Conservation (phyloP, 768 basidiomycete genomes). For the Mycena capillaripes region DNA sequence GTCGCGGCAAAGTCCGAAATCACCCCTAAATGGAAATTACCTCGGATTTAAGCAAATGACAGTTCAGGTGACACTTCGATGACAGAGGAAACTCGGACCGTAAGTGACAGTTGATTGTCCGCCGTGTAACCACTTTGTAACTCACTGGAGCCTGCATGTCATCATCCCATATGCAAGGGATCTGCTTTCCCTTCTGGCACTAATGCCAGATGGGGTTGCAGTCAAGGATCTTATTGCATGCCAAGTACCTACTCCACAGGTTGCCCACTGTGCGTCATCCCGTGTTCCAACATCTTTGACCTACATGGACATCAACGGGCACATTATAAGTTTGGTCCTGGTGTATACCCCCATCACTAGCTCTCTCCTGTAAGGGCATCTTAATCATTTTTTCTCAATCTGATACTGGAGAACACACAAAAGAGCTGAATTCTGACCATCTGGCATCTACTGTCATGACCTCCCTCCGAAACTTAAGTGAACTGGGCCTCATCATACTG, state of each 20-base stretch:
- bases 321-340: neutral
- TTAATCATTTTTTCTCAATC: neutral
- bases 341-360: neutral
- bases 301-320: neutral
- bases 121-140: too few species aligned
- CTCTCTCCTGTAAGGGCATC: neutral
- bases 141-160: neutral
- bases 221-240: neutral
- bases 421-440: neutral
- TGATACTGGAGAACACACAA: neutral
- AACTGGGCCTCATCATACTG: neutral
- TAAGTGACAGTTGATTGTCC: too few species aligned
- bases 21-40: too few species aligned
- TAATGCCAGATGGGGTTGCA: neutral
- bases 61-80: too few species aligned
- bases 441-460: neutral
- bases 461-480: neutral
- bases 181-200: too few species aligned
- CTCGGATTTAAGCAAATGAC: too few species aligned
- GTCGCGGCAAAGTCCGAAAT: too few species aligned
- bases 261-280: neutral
- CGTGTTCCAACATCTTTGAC: neutral
- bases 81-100: too few species aligned
- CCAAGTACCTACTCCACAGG: neutral
- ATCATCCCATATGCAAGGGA: neutral